Evolutionary conservation across 139 green algal species (phyloP).

Genomic region (Chlamydomonas asymmetrica): DNA sequence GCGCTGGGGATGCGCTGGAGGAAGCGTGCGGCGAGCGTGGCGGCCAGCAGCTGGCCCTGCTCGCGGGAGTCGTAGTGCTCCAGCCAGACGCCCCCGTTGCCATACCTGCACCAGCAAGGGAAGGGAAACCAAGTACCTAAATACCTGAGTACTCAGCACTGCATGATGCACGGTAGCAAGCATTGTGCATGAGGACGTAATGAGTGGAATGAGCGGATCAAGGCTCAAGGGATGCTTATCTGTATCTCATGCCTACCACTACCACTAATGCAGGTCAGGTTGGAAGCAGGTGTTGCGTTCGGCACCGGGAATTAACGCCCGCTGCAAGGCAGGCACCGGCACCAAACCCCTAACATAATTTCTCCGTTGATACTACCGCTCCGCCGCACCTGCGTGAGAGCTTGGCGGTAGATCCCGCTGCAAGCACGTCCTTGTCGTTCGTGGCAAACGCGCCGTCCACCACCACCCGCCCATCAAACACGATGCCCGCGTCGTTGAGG

Average conservation of each 20-base stretch:
- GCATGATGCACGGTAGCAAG: no score
- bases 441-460: conserved; percentile 65
- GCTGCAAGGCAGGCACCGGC: neutral
- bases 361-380: neutral
- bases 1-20: neutral
- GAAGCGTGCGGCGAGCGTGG: conserved; percentile 25
- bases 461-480: conserved; percentile 74
- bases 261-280: no score
- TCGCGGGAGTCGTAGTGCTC: conserved; percentile 62
- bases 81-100: conserved; percentile 36
- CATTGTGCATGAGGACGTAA: no score
- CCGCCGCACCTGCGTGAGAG: conserved; percentile 55
- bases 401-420: conserved; percentile 56
- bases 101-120: neutral
- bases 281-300: no score
- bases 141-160: no score
- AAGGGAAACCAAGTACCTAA: neutral
- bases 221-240: no score
- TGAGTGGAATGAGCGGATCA: no score
- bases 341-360: neutral
- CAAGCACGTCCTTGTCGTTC: conserved; percentile 61
- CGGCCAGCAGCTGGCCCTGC: conserved; percentile 44
- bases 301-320: neutral
- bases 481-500: conserved; percentile 53
- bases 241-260: no score